These are phyloP conservation scores for Tephrocybe sp. DNA, from an alignment of 768 basidiomycete genomes.

Conservation along the genomic window DNA sequence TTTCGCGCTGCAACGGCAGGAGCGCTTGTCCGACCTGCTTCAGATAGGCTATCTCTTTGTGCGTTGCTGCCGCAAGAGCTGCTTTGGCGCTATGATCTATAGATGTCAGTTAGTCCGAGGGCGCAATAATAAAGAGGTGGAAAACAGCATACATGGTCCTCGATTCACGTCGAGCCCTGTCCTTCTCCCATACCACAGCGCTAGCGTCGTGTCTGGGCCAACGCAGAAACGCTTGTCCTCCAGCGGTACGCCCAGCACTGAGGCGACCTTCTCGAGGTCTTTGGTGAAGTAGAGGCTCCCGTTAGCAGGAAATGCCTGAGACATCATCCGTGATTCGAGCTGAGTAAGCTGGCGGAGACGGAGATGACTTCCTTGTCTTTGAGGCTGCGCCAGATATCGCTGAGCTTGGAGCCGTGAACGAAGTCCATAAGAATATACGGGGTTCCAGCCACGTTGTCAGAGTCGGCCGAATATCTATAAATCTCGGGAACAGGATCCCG, in stretches of 20 bases:
- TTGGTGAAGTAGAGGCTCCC: constrained; percentile 49
- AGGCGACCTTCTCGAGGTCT: constrained; percentile 42
- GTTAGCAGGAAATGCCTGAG: constrained; percentile 45
- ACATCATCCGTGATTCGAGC: constrained; percentile 50
- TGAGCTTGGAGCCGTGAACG: background rate
- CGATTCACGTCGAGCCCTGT: constrained; percentile 47
- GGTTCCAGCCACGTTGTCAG: too few relatives aligned
- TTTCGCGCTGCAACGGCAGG: constrained; percentile 38
- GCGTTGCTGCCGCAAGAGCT: constrained; percentile 36
- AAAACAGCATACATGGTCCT: constrained; percentile 50
- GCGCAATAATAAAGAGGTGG: constrained; percentile 24
- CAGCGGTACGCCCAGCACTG: constrained; percentile 33
- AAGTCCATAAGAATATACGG: constrained; percentile 2
- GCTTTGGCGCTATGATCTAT: constrained; percentile 45
- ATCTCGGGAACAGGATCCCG: too few relatives aligned
- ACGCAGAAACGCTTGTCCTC: constrained; percentile 43
- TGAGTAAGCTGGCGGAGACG: constrained; percentile 43
- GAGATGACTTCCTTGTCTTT: constrained; percentile 38
- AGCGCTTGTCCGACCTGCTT: constrained; percentile 47
- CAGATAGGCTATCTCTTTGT: constrained; percentile 51
- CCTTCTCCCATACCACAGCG: constrained; percentile 52
- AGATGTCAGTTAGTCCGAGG: constrained; percentile 29
- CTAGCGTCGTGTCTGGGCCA: constrained; percentile 42
- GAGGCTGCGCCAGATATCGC: constrained; percentile 16
- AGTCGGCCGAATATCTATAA: too few relatives aligned